These are phyloP conservation scores for Kalmusia sp. DNA, from an alignment of 2,329 filamentous ascomycete species.

Conservation along the genomic window DNA sequence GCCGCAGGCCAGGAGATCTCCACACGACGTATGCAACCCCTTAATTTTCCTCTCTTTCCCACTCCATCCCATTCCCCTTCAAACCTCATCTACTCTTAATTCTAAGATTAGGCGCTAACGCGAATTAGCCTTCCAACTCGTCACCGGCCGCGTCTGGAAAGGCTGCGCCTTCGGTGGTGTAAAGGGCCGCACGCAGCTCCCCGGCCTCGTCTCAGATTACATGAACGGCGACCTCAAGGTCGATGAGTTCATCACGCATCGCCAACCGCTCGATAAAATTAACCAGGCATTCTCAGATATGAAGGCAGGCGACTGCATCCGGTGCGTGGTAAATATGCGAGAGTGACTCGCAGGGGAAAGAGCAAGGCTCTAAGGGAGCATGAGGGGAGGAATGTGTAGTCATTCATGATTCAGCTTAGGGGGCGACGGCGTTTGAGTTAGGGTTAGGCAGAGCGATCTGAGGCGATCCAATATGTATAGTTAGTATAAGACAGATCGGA, in stretches of 20 bases:
- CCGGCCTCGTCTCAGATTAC: slow-evolving; percentile 87
- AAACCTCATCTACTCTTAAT: background rate
- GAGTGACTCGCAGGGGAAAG: slow-evolving; percentile 25
- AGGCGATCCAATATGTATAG: no score
- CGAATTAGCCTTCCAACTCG: slow-evolving; percentile 87
- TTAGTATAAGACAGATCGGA: no score
- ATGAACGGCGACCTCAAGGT: slow-evolving; percentile 91
- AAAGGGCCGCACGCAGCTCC: slow-evolving; percentile 94
- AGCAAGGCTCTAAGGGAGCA: background rate
- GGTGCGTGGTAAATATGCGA: slow-evolving; percentile 80
- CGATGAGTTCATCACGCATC: slow-evolving; percentile 98
- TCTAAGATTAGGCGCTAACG: no score
- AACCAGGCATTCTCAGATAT: slow-evolving; percentile 91
- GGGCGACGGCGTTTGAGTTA: no score
- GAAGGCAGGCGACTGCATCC: slow-evolving; percentile 97
- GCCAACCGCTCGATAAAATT: slow-evolving; percentile 81
- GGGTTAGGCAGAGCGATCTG: no score
- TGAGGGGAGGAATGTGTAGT: no score
- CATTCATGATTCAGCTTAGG: no score
- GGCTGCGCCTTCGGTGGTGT: slow-evolving; percentile 98
- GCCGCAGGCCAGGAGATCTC: slow-evolving; percentile 95
- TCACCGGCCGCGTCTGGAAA: slow-evolving; percentile 97
- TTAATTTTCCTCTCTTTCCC: background rate
- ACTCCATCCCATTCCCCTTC: background rate
- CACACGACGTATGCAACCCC: slow-evolving; percentile 77